A percentile compares a stretch with the other conserved stretches of the same genome.
phyloP scores from a whole-genome alignment of 148 eudicot species.

The Vaccinium macrocarpon region DNA sequence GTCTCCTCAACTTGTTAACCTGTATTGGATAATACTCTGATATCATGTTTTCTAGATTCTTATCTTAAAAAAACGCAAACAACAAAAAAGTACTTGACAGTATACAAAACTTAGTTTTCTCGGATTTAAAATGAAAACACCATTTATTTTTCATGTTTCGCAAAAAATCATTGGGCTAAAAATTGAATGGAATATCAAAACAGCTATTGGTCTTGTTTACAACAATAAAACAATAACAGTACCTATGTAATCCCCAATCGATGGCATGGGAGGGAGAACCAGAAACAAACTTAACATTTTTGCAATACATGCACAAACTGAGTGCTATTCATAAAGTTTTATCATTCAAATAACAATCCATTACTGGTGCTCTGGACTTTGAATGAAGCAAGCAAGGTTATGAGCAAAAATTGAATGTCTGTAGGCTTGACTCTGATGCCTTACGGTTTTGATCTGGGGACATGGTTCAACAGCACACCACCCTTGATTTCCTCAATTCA shows the following conservation, averaged over 20 bases:
- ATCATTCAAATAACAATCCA: not conserved
- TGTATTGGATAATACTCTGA: not conserved
- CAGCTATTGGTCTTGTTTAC: not conserved
- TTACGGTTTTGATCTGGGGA: not conserved
- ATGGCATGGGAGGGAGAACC: not conserved
- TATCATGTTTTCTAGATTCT: not conserved
- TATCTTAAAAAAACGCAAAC: not conserved
- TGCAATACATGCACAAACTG: not conserved
- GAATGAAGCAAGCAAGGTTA: not conserved
- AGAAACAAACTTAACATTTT: not conserved
- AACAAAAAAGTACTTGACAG: not conserved
- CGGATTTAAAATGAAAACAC: not conserved
- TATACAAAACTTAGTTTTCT: not conserved
- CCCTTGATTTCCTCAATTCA: not conserved
- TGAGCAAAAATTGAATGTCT: not conserved
- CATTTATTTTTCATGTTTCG: not conserved
- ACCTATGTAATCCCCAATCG: not conserved
- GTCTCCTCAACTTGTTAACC: conserved; percentile 34
- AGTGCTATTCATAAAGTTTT: not conserved
- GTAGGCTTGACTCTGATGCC: not conserved
- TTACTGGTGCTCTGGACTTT: not conserved
- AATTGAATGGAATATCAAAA: not conserved
- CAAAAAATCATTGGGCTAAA: not conserved
- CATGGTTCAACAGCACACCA: not conserved
- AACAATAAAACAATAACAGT: not conserved